Conservation (phyloP, 805 yeast species). For the Pichia exigua region DNA sequence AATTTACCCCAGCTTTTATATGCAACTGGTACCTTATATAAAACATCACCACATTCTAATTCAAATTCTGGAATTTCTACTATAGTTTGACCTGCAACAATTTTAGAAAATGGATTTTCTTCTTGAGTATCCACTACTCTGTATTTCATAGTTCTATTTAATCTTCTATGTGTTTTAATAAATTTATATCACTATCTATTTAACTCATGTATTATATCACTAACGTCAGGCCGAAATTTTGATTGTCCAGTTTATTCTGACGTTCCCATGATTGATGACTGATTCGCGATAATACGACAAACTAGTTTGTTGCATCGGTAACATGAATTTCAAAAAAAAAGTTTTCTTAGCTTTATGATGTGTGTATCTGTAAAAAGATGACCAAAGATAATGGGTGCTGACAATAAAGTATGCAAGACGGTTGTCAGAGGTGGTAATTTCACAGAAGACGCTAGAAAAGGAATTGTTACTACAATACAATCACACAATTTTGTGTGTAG, state of each 20-base stretch:
- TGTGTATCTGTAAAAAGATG: no score
- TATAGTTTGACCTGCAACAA: conserved; percentile 72
- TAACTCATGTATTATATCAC: not conserved
- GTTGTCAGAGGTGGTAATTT: conserved; percentile 1
- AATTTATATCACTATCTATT: not conserved
- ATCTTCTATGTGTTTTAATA: not conserved
- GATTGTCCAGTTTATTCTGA: not conserved
- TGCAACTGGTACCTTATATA: conserved; percentile 79
- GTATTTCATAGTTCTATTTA: conserved; percentile 20
- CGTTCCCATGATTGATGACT: not conserved
- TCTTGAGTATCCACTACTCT: conserved; percentile 38
- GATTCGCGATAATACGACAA: not conserved
- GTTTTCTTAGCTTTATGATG: not conserved
- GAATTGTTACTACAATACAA: conserved; percentile 3
- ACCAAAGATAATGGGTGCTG: not conserved
- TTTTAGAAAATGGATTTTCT: conserved; percentile 58
- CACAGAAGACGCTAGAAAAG: not conserved
- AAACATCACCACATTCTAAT: conserved; percentile 74
- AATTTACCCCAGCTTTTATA: conserved; percentile 93
- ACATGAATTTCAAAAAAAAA: conserved; percentile 1
- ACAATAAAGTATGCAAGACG: not conserved
- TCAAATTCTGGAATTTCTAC: conserved; percentile 67
- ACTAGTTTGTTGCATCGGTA: not conserved
- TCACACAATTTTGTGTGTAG: conserved; percentile 24
- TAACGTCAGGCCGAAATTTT: not conserved